These are phyloP conservation scores for Cercospora brassicicola DNA, from an alignment of 2,329 filamentous ascomycete genomes.

Conservation along the genomic window DNA sequence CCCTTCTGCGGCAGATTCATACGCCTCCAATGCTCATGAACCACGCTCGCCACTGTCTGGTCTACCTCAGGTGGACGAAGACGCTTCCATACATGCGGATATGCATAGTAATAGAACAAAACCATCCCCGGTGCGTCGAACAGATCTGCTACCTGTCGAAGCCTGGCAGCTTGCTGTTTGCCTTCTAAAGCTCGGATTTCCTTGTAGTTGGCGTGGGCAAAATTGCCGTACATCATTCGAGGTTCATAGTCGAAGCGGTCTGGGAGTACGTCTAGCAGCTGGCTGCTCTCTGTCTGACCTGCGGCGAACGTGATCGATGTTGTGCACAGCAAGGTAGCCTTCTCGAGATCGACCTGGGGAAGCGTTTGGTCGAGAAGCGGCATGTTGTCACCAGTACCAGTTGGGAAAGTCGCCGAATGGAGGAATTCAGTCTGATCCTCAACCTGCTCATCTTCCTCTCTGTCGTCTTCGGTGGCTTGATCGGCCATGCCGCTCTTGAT, in stretches of 20 bases:
- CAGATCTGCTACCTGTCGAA: slow-evolving; percentile 26
- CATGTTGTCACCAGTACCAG: not conserved
- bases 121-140: slow-evolving; percentile 21
- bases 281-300: not conserved
- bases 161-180: slow-evolving; percentile 21
- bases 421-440: not conserved
- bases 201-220: slow-evolving; percentile 22
- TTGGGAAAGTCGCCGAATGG: not conserved
- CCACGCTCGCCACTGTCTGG: slow-evolving; percentile 20
- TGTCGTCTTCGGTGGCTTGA: not conserved
- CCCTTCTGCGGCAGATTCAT: slow-evolving; percentile 13
- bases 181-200: slow-evolving; percentile 20
- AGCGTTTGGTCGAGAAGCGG: not conserved
- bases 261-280: slow-evolving; percentile 21
- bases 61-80: slow-evolving; percentile 17
- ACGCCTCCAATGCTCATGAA: slow-evolving; percentile 20
- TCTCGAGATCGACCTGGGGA: not conserved
- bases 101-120: slow-evolving; percentile 27
- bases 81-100: slow-evolving; percentile 23
- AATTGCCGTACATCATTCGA: slow-evolving; percentile 27
- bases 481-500: not conserved
- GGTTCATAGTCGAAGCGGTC: slow-evolving; percentile 16
- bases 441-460: not conserved
- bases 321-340: not conserved
- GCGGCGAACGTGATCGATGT: not conserved